A percentile compares a stretch with the other conserved stretches of the same genome.
Conservation (phyloP, 2,329 filamentous ascomycete species). For the Clarireedia sp. region DNA sequence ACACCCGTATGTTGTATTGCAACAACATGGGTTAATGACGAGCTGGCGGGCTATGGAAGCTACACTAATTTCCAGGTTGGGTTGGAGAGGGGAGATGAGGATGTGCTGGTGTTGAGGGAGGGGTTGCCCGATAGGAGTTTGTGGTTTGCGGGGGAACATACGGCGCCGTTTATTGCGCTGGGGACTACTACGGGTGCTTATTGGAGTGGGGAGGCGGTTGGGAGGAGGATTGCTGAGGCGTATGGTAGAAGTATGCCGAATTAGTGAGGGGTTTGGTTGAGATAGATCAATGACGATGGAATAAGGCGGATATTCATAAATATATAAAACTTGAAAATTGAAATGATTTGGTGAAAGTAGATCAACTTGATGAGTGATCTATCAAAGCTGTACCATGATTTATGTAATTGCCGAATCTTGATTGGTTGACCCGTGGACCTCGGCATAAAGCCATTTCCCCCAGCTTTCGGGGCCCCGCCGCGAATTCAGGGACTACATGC, state of each 20-base stretch:
- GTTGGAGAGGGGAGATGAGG: constrained; percentile 46
- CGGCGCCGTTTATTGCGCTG: constrained; percentile 78
- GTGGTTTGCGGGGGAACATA: constrained; percentile 71
- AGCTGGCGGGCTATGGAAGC: constrained; percentile 56
- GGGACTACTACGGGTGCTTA: constrained; percentile 88
- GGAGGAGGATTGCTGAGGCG: constrained; percentile 49
- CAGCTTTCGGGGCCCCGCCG: background rate
- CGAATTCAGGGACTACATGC: background rate
- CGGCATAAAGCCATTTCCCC: background rate
- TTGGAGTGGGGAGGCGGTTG: constrained; percentile 72
- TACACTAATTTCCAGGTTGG: constrained; percentile 64
- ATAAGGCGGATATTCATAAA: too few relatives aligned
- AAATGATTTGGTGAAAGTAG: too few relatives aligned
- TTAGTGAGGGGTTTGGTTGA: too few relatives aligned
- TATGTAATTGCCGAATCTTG: background rate
- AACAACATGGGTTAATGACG: constrained; percentile 59
- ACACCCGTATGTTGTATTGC: constrained; percentile 46
- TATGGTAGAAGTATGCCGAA: constrained; percentile 34
- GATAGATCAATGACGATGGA: too few relatives aligned
- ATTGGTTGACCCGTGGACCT: background rate
- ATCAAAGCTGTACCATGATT: too few relatives aligned
- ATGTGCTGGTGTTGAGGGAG: constrained; percentile 45
- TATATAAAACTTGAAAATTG: too few relatives aligned
- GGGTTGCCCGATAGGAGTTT: constrained; percentile 15
- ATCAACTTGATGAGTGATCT: too few relatives aligned